phyloP scores from a whole-genome alignment of 1,284 basidiomycete species.

The Grifola frondosa region DNA sequence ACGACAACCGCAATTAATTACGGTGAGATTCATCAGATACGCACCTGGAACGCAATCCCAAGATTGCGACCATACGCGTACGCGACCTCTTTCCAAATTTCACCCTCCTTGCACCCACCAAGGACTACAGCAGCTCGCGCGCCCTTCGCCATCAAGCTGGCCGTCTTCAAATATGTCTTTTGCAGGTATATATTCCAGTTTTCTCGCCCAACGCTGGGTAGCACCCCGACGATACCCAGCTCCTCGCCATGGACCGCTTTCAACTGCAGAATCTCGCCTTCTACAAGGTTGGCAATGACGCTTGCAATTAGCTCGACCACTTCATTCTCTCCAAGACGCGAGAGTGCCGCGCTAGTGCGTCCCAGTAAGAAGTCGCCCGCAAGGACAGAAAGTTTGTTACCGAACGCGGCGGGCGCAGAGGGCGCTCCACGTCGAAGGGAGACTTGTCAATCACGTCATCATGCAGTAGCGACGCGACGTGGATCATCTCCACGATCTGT shows the following conservation, averaged over 20 bases:
- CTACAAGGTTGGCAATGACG: slow-evolving; percentile 93
- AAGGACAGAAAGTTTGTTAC: slow-evolving; percentile 94
- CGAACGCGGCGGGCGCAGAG: slow-evolving; percentile 86
- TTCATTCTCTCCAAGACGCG: slow-evolving; percentile 83
- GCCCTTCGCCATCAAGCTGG: slow-evolving; percentile 93
- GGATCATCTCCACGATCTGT: slow-evolving; percentile 98
- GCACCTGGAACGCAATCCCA: slow-evolving; percentile 93
- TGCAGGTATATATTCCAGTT: slow-evolving; percentile 88
- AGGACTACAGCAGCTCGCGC: slow-evolving; percentile 87
- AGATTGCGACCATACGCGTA: slow-evolving; percentile 90
- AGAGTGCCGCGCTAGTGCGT: slow-evolving; percentile 85
- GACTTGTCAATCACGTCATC: slow-evolving; percentile 95
- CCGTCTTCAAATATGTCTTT: slow-evolving; percentile 97
- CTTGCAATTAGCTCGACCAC: slow-evolving; percentile 93
- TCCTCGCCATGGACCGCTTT: slow-evolving; percentile 45
- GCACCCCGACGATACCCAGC: slow-evolving; percentile 26
- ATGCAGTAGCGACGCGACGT: slow-evolving; percentile 93
- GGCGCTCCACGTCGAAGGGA: slow-evolving; percentile 79
- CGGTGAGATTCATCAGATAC: slow-evolving; percentile 25
- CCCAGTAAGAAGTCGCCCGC: slow-evolving; percentile 96
- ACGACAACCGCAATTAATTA: background rate
- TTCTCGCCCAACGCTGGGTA: slow-evolving; percentile 37
- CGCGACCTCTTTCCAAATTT: slow-evolving; percentile 89
- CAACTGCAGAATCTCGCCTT: slow-evolving; percentile 95
- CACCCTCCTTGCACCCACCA: slow-evolving; percentile 81